A percentile compares a stretch with the other conserved stretches of the same genome.
phyloP scores from a whole-genome alignment of 2,329 filamentous ascomycete species.

The Ramularia endophylla region DNA sequence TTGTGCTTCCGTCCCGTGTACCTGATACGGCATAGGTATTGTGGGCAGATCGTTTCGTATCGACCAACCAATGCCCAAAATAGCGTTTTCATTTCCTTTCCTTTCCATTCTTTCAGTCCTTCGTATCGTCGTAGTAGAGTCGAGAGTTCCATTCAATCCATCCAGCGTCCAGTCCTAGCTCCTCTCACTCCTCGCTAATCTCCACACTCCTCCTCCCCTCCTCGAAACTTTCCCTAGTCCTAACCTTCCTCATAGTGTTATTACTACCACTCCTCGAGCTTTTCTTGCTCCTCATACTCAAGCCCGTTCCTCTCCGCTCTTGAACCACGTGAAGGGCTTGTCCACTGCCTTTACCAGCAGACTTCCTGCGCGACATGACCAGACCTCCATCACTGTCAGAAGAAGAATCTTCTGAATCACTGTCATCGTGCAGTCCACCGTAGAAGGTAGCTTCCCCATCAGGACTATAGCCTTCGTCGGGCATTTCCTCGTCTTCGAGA shows the following conservation, averaged over 20 bases:
- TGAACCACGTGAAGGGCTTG: constrained; percentile 8
- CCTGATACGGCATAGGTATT: no score
- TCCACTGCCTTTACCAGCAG: constrained; percentile 18
- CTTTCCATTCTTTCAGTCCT: no score
- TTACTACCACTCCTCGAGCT: constrained; percentile 44
- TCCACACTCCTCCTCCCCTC: constrained; percentile 15
- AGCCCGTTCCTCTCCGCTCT: constrained; percentile 22
- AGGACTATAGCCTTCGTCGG: constrained; percentile 28
- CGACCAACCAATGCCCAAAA: no score
- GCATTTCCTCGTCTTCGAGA: constrained; percentile 15
- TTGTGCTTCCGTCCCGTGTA: no score
- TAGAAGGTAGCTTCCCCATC: constrained; percentile 33
- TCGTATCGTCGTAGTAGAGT: no score
- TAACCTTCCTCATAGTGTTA: constrained; percentile 46
- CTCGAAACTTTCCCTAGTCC: constrained; percentile 26
- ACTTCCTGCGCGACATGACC: constrained; percentile 33
- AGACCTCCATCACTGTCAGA: constrained; percentile 35
- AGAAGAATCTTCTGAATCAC: constrained; percentile 22
- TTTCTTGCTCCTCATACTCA: constrained; percentile 33
- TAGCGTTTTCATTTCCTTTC: no score
- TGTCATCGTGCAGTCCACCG: constrained; percentile 36
- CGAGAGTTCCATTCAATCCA: no score
- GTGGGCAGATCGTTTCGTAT: no score
- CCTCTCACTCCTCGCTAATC: constrained; percentile 22
- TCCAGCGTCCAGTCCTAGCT: no score